Evolutionary conservation across 331 rosid species (phyloP), one percentile per base, ranked within the genome.

Genomic region (Pyrus hybrid): DNA sequence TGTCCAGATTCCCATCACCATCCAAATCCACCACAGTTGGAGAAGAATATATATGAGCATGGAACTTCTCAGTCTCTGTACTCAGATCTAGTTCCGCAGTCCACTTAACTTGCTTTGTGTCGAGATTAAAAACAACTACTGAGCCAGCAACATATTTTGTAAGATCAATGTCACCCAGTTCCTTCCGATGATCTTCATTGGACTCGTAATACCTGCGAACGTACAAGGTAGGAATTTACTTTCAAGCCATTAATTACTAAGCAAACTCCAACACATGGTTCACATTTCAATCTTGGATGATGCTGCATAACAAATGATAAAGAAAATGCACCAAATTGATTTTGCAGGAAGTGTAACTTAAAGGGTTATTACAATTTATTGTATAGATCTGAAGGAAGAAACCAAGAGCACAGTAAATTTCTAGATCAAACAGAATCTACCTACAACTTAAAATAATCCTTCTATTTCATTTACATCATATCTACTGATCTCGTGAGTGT

Each of bases 61-160:
- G 90, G 79, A 82, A 95, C 30, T 84, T 75, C 77, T 85, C 85
- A 61, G 88, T 78, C 73, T 95, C 97, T 22, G 97, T 95, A 85
- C 99, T 95, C 87, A 90, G 76, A 88, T 95, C 97, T 79, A 95
- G 89, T 41, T 92, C 91, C 61, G 89, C 73, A 68, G 91, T 89
- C 99, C 99, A 95, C 89, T 92, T 95, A 67, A 95, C 90, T 90
- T 92, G 92, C 77, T 92, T 95, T 4, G 99, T 86, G 77, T 92
- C 97, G 74, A 95, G 97, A 85, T 95, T 79, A 76, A 90, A 92
- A 71, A 90, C 99, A 85, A 92, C 97, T 80, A 95, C 90, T 70
- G 91, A 84, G 85, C 97, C 93, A 57, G 99, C 97, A 57, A 95
- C 92, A 79, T 92, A 95, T 85, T 95, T 95, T 76, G 86, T 90